Evolutionary conservation across 164 flowering plant species (phyloP).

Genomic region (Cinnamomum micranthum): DNA sequence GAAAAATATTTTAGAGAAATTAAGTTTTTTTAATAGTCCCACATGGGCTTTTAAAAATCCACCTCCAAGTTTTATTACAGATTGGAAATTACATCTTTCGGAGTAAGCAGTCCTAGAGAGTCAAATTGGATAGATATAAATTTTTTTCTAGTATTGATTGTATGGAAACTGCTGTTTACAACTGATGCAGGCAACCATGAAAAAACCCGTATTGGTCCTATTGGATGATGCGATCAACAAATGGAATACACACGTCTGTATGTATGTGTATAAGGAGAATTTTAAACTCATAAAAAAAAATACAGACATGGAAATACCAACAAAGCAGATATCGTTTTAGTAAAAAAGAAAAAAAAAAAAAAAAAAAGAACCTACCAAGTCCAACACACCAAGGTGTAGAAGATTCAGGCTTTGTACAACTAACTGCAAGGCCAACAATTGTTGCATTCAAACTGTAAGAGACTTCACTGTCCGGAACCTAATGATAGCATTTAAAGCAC

Average conservation of each 20-base stretch:
- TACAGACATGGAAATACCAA: background rate
- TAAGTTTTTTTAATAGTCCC: too few species aligned
- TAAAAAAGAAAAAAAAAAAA: background rate
- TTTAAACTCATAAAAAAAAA: background rate
- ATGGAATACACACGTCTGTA: background rate
- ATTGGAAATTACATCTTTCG: too few species aligned
- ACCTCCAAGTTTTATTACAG: too few species aligned
- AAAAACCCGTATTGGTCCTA: too few species aligned
- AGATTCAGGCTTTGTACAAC: constrained; percentile 38
- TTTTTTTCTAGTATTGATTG: too few species aligned
- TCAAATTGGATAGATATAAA: too few species aligned
- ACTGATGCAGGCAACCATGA: too few species aligned
- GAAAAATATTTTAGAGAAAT: too few species aligned
- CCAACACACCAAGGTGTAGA: constrained; percentile 63
- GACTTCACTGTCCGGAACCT: constrained; percentile 69
- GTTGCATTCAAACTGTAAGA: constrained; percentile 81
- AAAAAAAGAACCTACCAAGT: constrained; percentile 47
- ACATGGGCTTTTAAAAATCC: too few species aligned
- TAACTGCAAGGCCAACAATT: constrained; percentile 79
- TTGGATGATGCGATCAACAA: background rate
- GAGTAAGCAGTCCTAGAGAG: too few species aligned
- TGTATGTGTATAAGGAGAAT: background rate
- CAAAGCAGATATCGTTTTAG: background rate
- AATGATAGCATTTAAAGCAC: constrained; percentile 9
- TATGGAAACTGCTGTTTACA: too few species aligned